phyloP scores from a whole-genome alignment of 2,329 filamentous ascomycete species.

The Pseudogymnoascus sp. region DNA sequence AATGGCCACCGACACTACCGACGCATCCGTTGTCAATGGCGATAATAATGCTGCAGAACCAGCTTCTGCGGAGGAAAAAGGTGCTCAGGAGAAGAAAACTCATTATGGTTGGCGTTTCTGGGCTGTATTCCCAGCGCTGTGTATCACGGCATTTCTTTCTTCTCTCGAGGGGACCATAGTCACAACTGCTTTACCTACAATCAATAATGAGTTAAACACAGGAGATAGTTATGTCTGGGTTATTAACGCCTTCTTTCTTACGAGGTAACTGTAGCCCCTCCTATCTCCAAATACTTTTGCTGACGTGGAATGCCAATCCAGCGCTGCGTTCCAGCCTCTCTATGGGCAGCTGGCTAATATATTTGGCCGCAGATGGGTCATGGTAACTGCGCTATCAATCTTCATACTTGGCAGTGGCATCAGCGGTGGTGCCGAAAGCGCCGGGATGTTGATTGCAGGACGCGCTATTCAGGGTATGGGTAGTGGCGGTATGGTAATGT shows the following conservation, averaged over 20 bases:
- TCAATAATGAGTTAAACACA: constrained; percentile 34
- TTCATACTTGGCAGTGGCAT: constrained; percentile 48
- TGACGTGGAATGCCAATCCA: constrained; percentile 14
- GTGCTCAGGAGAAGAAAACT: neutral
- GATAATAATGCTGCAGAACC: neutral
- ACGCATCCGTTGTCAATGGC: neutral
- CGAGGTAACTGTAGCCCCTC: neutral
- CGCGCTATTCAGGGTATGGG: constrained; percentile 43
- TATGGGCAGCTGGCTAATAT: constrained; percentile 45
- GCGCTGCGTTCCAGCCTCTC: constrained; percentile 41
- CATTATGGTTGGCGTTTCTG: constrained; percentile 18
- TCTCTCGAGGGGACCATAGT: constrained; percentile 32
- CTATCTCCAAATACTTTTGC: neutral
- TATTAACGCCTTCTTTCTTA: constrained; percentile 35
- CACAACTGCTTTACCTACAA: constrained; percentile 32
- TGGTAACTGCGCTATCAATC: constrained; percentile 35
- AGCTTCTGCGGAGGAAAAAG: neutral
- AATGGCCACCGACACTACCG: neutral
- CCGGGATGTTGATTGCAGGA: constrained; percentile 42
- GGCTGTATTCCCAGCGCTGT: constrained; percentile 13
- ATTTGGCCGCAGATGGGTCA: constrained; percentile 42
- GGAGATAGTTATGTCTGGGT: constrained; percentile 46
- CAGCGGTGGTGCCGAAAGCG: constrained; percentile 39
- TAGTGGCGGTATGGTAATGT: constrained; percentile 22
- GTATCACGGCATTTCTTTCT: constrained; percentile 19